Percentiles rank a stretch among this genome's conserved stretches.
Conservation (phyloP, 306 rosid genomes). For the Quercus dentata region DNA sequence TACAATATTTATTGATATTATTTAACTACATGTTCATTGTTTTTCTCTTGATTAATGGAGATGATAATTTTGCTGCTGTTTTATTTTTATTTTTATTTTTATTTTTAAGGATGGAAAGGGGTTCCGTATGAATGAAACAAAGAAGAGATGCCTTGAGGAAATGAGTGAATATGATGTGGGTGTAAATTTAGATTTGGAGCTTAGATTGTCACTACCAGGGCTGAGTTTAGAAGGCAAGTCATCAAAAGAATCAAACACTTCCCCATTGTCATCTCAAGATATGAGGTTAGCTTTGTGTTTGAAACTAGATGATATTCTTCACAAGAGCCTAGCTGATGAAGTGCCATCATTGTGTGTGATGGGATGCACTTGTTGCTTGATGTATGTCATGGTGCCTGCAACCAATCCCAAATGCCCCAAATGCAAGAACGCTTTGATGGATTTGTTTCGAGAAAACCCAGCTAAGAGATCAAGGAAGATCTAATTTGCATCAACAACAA, state of each 20-base stretch:
- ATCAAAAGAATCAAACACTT: not conserved
- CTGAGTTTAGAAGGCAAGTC: not conserved
- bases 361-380: slow-evolving; percentile 28
- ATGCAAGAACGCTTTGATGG: slow-evolving; percentile 13
- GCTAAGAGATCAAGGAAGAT: not conserved
- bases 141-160: not conserved
- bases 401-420: slow-evolving; percentile 23
- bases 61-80: too few relatives aligned
- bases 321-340: not conserved
- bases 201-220: slow-evolving; percentile 8
- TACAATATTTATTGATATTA: not conserved
- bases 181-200: not conserved
- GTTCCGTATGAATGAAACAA: not conserved
- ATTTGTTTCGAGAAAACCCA: not conserved
- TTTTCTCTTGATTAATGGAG: not conserved
- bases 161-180: not conserved
- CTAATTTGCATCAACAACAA: not conserved
- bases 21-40: not conserved
- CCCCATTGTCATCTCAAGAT: not conserved
- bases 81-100: not conserved
- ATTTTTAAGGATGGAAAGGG: slow-evolving; percentile 2
- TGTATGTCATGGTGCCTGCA: slow-evolving; percentile 27
- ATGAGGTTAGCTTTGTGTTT: not conserved
- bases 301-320: not conserved
- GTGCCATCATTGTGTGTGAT: not conserved